Evolutionary conservation across 1,284 basidiomycete species (phyloP).

Genomic region (Ustilago shanxiensis): DNA sequence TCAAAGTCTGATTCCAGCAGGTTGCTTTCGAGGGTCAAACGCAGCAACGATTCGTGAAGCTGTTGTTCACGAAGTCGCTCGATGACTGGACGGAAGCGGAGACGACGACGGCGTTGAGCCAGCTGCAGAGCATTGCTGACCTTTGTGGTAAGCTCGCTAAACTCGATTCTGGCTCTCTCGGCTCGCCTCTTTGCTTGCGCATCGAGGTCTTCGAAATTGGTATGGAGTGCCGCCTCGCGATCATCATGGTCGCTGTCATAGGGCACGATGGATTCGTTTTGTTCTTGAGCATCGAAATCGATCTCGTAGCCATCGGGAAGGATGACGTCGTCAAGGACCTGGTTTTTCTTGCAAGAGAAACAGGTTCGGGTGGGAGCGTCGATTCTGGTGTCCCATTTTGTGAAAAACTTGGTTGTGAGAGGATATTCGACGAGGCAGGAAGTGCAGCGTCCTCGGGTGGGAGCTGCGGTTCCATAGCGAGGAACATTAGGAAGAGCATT

Average conservation of each 20-base stretch:
- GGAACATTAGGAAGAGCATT: background rate
- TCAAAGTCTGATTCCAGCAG: background rate
- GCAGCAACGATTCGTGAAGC: background rate
- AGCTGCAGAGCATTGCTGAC: background rate
- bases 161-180: background rate
- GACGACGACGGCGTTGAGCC: background rate
- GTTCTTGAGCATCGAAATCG: background rate
- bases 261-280: background rate
- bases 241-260: conserved; percentile 6
- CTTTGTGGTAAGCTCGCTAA: background rate
- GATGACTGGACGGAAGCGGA: conserved; percentile 8
- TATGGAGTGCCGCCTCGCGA: background rate
- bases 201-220: conserved; percentile 7
- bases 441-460: conserved; percentile 7
- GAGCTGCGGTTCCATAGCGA: background rate
- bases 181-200: background rate
- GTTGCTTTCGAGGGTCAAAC: background rate
- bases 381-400: background rate
- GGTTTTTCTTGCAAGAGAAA: conserved; percentile 5
- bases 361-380: conserved; percentile 3
- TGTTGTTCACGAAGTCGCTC: background rate
- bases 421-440: conserved; percentile 21
- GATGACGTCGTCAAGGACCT: background rate
- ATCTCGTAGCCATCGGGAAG: conserved; percentile 4
- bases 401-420: conserved; percentile 9